Conservation (phyloP, 805 yeast genomes). For the Saccharomycopsis olivae region DNA sequence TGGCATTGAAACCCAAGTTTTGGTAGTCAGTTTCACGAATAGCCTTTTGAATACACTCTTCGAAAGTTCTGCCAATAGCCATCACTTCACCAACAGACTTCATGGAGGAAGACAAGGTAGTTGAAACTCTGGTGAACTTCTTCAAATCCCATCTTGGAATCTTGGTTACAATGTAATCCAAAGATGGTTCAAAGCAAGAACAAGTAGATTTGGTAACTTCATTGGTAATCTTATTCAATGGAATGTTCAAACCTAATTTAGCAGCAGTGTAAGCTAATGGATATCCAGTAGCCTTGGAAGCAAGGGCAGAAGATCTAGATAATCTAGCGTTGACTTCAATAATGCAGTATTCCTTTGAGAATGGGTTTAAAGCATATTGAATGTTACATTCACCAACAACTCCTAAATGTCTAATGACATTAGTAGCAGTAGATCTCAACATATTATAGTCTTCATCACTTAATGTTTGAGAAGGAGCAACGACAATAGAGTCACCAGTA, state of each 20-base stretch:
- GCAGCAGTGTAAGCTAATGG: slow-evolving; percentile 98
- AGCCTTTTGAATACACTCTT: slow-evolving; percentile 96
- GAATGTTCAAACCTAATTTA: slow-evolving; percentile 85
- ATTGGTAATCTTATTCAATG: slow-evolving; percentile 84
- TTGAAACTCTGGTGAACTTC: slow-evolving; percentile 88
- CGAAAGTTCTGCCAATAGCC: slow-evolving; percentile 96
- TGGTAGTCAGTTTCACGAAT: slow-evolving; percentile 93
- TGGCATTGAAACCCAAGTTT: slow-evolving; percentile 85
- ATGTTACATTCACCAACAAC: slow-evolving; percentile 99
- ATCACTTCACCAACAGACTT: slow-evolving; percentile 98
- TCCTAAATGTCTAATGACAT: slow-evolving; percentile 92
- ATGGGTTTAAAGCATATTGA: slow-evolving; percentile 92
- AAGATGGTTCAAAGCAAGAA: slow-evolving; percentile 95
- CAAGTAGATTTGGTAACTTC: slow-evolving; percentile 90
- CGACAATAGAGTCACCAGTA: slow-evolving; percentile 98
- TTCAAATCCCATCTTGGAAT: slow-evolving; percentile 98
- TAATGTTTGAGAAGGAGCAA: slow-evolving; percentile 96
- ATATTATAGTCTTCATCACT: slow-evolving; percentile 96
- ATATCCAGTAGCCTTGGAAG: slow-evolving; percentile 97
- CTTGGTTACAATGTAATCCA: slow-evolving; percentile 93
- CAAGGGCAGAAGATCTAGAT: slow-evolving; percentile 97
- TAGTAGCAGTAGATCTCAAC: slow-evolving; percentile 96
- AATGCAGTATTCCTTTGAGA: slow-evolving; percentile 88
- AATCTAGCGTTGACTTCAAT: slow-evolving; percentile 97
- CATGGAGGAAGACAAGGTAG: slow-evolving; percentile 84